Percentiles rank a stretch among this genome's conserved stretches.
Evolutionary conservation across 768 basidiomycete genomes (phyloP).

Genomic region (Panellus pusillus): DNA sequence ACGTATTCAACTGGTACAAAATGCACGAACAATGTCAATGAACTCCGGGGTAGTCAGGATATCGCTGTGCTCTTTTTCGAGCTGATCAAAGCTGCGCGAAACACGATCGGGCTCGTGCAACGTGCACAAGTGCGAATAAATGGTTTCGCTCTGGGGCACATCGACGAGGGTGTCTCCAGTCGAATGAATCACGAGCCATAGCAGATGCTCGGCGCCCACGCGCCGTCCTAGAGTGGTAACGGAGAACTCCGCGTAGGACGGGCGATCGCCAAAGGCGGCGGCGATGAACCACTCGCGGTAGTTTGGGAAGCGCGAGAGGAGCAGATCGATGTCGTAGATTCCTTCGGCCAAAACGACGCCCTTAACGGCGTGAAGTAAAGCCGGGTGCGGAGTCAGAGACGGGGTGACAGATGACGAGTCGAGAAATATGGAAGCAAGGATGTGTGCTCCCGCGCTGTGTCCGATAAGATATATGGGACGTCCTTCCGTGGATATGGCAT

Average conservation of each 20-base stretch:
- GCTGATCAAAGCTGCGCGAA: slow-evolving; percentile 35
- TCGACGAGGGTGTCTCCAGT: slow-evolving; percentile 70
- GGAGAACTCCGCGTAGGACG: slow-evolving; percentile 51
- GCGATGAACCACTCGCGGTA: slow-evolving; percentile 74
- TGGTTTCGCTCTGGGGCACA: slow-evolving; percentile 55
- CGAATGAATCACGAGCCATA: slow-evolving; percentile 79
- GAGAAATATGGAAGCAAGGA: slow-evolving; percentile 70
- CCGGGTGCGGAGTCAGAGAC: slow-evolving; percentile 43
- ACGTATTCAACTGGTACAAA: neutral
- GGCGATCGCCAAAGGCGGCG: slow-evolving; percentile 53
- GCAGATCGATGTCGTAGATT: slow-evolving; percentile 70
- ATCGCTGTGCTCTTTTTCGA: slow-evolving; percentile 56
- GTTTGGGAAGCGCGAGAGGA: slow-evolving; percentile 62
- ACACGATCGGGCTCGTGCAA: slow-evolving; percentile 32
- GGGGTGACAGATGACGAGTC: slow-evolving; percentile 44
- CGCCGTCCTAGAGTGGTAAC: slow-evolving; percentile 42
- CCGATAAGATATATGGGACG: slow-evolving; percentile 64
- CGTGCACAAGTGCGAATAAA: slow-evolving; percentile 53
- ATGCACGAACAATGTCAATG: slow-evolving; percentile 2
- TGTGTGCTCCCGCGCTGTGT: slow-evolving; percentile 84
- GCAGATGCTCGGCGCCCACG: slow-evolving; percentile 34
- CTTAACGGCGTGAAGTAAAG: slow-evolving; percentile 44
- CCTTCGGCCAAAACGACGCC: slow-evolving; percentile 72
- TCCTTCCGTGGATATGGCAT: slow-evolving; percentile 35
- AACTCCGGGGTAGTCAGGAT: slow-evolving; percentile 35